A percentile compares a stretch with the other conserved stretches of the same genome.
These are phyloP conservation scores for Blastomyces parvus DNA, from an alignment of 2,329 filamentous ascomycete genomes.

Conservation along the genomic window DNA sequence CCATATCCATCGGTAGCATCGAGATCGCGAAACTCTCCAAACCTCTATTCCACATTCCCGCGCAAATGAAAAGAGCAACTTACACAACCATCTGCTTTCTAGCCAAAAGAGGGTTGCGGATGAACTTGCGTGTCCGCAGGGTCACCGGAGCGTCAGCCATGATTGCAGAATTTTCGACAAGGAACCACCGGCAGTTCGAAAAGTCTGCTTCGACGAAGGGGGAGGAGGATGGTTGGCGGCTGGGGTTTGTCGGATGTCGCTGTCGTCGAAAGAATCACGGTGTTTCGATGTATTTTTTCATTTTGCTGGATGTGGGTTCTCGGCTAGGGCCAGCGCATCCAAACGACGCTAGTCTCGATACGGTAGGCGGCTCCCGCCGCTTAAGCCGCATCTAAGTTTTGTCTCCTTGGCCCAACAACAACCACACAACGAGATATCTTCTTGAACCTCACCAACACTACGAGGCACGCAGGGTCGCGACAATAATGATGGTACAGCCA, in stretches of 20 bases:
- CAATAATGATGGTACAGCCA: slow-evolving; percentile 7
- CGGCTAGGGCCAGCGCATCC: slow-evolving; percentile 29
- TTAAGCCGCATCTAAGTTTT: slow-evolving; percentile 1
- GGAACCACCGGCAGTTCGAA: slow-evolving; percentile 18
- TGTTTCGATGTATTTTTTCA: slow-evolving; percentile 27
- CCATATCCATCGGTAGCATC: slow-evolving; percentile 7
- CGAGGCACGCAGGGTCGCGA: background rate
- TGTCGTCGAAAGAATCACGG: slow-evolving; percentile 19
- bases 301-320: slow-evolving; percentile 35
- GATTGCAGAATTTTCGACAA: slow-evolving; percentile 46
- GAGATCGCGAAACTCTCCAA: background rate
- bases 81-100: slow-evolving; percentile 99
- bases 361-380: slow-evolving; percentile 14
- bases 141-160: slow-evolving; percentile 80
- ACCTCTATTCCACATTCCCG: slow-evolving; percentile 1
- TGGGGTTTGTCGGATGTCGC: slow-evolving; percentile 25
- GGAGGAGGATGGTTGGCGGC: slow-evolving; percentile 15
- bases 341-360: slow-evolving; percentile 23
- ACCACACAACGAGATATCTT: background rate
- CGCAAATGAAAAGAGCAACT: slow-evolving; percentile 37
- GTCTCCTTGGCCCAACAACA: background rate
- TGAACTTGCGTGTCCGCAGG: slow-evolving; percentile 99
- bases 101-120: slow-evolving; percentile 97
- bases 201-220: slow-evolving; percentile 24
- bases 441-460: slow-evolving; percentile 1